phyloP scores from a whole-genome alignment of 768 basidiomycete genomes.

The Fomitopsis pulvina region DNA sequence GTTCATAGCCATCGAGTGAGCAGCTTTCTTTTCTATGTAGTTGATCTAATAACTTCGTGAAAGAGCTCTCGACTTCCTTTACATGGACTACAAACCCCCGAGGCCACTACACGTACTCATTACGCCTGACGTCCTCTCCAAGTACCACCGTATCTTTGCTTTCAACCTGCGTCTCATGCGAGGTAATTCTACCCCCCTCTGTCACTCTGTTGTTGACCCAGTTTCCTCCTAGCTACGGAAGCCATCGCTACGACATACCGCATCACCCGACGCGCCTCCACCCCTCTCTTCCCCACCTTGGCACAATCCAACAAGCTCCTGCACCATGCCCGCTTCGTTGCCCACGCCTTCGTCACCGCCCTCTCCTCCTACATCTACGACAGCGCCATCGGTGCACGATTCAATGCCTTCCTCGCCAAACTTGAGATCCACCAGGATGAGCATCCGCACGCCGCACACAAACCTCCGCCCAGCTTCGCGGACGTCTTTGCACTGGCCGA shows the following conservation, averaged over 20 bases:
- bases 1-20: conserved; percentile 51
- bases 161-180: conserved; percentile 73
- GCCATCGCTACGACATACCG: conserved; percentile 61
- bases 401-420: conserved; percentile 53
- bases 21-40: background rate
- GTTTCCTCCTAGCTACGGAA: conserved; percentile 19
- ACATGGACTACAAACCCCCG: conserved; percentile 84
- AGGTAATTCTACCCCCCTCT: conserved; percentile 38
- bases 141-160: conserved; percentile 81
- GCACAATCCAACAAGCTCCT: conserved; percentile 45
- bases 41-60: conserved; percentile 5
- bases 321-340: conserved; percentile 66
- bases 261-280: conserved; percentile 39
- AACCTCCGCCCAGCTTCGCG: conserved; percentile 30
- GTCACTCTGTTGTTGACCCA: background rate
- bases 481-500: conserved; percentile 71
- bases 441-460: background rate
- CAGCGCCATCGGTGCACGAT: conserved; percentile 73
- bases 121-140: conserved; percentile 63
- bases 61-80: conserved; percentile 85
- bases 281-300: conserved; percentile 55
- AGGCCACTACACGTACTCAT: conserved; percentile 70
- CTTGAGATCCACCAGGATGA: conserved; percentile 4
- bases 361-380: conserved; percentile 72
- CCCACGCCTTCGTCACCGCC: conserved; percentile 62